A percentile compares a stretch with the other conserved stretches of the same genome.
Conservation (phyloP, 2,329 filamentous ascomycete genomes). For the Aspergillus clavatus region DNA sequence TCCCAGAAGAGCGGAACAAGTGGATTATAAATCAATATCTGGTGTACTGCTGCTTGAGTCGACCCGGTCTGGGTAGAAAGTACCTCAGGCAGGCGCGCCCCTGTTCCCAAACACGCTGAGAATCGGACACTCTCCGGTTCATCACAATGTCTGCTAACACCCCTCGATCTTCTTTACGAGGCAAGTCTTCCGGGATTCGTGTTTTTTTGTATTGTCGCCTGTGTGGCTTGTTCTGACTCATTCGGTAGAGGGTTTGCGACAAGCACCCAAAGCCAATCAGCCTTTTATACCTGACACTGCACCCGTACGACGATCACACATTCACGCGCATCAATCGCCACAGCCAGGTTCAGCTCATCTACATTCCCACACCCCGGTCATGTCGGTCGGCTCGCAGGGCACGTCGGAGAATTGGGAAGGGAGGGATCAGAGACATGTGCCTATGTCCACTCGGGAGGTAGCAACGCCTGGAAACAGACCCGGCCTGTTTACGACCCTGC, state of each 20-base stretch:
- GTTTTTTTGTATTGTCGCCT: not conserved
- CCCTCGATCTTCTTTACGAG: slow-evolving; percentile 26
- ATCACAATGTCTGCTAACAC: slow-evolving; percentile 21
- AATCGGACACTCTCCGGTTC: not conserved
- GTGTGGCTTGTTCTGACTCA: slow-evolving; percentile 11
- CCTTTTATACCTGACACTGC: slow-evolving; percentile 38
- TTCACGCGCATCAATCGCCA: slow-evolving; percentile 29
- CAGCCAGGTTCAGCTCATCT: slow-evolving; percentile 26
- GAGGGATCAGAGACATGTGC: slow-evolving; percentile 31
- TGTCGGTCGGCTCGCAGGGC: slow-evolving; percentile 27
- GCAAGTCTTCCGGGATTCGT: slow-evolving; percentile 12
- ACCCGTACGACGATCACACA: slow-evolving; percentile 31
- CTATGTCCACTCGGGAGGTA: slow-evolving; percentile 39
- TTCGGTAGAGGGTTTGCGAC: slow-evolving; percentile 34
- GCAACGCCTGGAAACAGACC: slow-evolving; percentile 42
- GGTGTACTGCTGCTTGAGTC: not conserved
- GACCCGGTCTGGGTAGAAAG: not conserved
- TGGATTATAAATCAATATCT: not conserved
- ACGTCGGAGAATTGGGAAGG: slow-evolving; percentile 36
- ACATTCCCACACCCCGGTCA: slow-evolving; percentile 27
- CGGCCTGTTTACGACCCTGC: slow-evolving; percentile 28
- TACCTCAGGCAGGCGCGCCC: not conserved
- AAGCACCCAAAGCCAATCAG: slow-evolving; percentile 37
- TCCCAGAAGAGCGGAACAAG: not conserved
- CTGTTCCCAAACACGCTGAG: not conserved